phyloP scores from a whole-genome alignment of 2,329 filamentous ascomycete genomes.

The Orbilia javanica region DNA sequence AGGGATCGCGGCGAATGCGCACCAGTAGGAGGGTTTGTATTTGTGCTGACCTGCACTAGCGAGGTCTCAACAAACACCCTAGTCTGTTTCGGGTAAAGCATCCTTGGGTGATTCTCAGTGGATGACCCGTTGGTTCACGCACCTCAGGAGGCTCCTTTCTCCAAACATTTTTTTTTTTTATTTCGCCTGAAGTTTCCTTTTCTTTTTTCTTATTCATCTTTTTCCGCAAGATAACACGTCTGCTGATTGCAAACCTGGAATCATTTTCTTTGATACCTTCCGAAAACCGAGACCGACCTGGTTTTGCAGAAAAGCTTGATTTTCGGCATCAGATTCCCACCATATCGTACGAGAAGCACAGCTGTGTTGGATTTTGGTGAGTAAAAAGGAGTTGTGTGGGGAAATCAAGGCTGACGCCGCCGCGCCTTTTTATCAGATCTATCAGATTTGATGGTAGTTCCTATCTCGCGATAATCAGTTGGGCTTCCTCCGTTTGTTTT shows the following conservation, averaged over 20 bases:
- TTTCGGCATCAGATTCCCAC: conserved; percentile 21
- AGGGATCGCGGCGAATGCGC: conserved; percentile 32
- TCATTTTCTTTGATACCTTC: conserved; percentile 44
- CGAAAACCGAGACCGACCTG: conserved; percentile 43
- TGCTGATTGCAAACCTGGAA: conserved; percentile 36
- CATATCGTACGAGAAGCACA: conserved; percentile 30
- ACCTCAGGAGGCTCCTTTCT: conserved; percentile 34
- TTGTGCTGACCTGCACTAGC: conserved; percentile 52
- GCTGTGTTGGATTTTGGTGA: conserved; percentile 56
- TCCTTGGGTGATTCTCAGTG: conserved; percentile 11
- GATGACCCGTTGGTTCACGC: conserved; percentile 36
- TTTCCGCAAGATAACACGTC: conserved; percentile 20
- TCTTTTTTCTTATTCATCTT: conserved; percentile 17
- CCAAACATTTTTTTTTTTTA: conserved; percentile 27
- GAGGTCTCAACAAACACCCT: conserved; percentile 24
- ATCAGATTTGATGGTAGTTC: conserved; percentile 52
- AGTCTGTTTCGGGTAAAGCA: conserved; percentile 52
- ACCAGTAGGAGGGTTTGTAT: conserved; percentile 44
- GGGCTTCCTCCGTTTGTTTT: conserved; percentile 7
- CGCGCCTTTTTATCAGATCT: conserved; percentile 54
- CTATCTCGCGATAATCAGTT: conserved; percentile 45
- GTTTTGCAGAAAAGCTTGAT: conserved; percentile 54
- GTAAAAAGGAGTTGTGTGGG: conserved; percentile 53
- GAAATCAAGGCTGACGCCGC: conserved; percentile 47
- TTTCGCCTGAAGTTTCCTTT: conserved; percentile 9